Evolutionary conservation across 768 basidiomycete species (phyloP).

Genomic region (Harrya chromipes): DNA sequence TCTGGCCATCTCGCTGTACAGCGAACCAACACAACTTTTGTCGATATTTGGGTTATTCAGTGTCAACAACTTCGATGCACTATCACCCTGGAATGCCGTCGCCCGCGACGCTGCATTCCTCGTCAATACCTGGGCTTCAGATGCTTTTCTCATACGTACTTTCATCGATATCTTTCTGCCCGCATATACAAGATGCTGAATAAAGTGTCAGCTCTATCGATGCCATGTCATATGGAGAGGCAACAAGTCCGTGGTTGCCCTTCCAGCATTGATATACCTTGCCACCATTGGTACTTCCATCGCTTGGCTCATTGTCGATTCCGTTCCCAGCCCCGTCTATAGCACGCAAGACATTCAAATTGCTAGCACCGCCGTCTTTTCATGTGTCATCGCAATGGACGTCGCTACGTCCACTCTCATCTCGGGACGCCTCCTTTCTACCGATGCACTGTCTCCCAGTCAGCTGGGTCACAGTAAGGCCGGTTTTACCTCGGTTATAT

Average conservation of each 20-base stretch:
- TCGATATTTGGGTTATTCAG: conserved; percentile 6
- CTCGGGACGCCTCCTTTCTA: conserved; percentile 10
- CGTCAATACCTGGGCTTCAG: conserved; percentile 22
- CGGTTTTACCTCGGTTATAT: conserved; percentile 23
- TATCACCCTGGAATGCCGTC: conserved; percentile 19
- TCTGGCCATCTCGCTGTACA: conserved; percentile 16
- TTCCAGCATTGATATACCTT: conserved; percentile 15
- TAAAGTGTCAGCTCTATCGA: conserved; percentile 15
- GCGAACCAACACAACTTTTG: conserved; percentile 15
- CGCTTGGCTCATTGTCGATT: conserved; percentile 15
- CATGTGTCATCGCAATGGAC: conserved; percentile 16
- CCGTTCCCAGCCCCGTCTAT: conserved; percentile 16
- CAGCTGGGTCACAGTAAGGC: conserved; percentile 12
- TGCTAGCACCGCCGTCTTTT: conserved; percentile 11
- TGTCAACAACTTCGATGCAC: conserved; percentile 3
- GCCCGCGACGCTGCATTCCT: conserved; percentile 8
- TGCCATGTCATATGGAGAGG: conserved; percentile 21
- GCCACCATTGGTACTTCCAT: conserved; percentile 14
- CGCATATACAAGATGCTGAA: conserved; percentile 1
- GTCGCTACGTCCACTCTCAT: conserved; percentile 16
- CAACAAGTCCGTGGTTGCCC: neutral
- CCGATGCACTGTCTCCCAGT: conserved; percentile 17
- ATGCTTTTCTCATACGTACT: conserved; percentile 21
- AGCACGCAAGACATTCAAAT: conserved; percentile 14
- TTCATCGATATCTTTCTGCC: no score